These are phyloP conservation scores for Monosporozyma yasuniensis DNA, from an alignment of 805 yeast genomes.

Conservation along the genomic window DNA sequence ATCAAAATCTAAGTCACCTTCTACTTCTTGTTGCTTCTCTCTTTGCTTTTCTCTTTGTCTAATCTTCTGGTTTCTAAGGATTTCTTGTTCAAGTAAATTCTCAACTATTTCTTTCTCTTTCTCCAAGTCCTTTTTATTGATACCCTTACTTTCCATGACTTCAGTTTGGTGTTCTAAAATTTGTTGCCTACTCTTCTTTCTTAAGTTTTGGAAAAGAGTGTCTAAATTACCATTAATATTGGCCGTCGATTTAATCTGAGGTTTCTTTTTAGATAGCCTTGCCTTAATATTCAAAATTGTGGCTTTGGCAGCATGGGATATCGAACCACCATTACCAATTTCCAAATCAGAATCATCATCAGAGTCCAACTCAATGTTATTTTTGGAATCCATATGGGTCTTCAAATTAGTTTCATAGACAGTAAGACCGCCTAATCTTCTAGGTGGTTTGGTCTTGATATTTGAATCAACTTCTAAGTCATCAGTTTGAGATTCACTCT, in stretches of 20 bases:
- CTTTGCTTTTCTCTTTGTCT: slow-evolving; percentile 35
- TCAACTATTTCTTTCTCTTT: slow-evolving; percentile 32
- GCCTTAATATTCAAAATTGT: slow-evolving; percentile 31
- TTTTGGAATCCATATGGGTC: slow-evolving; percentile 7
- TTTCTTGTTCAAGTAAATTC: slow-evolving; percentile 39
- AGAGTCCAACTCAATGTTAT: slow-evolving; percentile 13
- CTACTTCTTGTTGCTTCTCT: slow-evolving; percentile 25
- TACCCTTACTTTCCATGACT: slow-evolving; percentile 36
- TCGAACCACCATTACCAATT: slow-evolving; percentile 6
- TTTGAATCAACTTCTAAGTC: not conserved
- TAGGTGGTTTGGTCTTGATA: not conserved
- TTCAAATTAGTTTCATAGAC: slow-evolving; percentile 18
- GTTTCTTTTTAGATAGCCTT: slow-evolving; percentile 23
- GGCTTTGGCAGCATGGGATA: slow-evolving; percentile 26
- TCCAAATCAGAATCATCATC: slow-evolving; percentile 9
- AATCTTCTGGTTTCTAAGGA: slow-evolving; percentile 39
- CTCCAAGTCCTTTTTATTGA: slow-evolving; percentile 32
- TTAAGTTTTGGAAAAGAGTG: slow-evolving; percentile 31
- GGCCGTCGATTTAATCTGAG: not conserved
- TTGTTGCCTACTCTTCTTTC: slow-evolving; percentile 40
- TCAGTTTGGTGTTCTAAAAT: slow-evolving; percentile 42
- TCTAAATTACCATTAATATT: slow-evolving; percentile 18
- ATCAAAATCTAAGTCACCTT: slow-evolving; percentile 9
- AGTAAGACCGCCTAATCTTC: slow-evolving; percentile 7
- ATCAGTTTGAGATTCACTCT: not conserved